phyloP scores from a whole-genome alignment of 2,329 filamentous ascomycete species.

The Hymenoscyphus fraxineus region DNA sequence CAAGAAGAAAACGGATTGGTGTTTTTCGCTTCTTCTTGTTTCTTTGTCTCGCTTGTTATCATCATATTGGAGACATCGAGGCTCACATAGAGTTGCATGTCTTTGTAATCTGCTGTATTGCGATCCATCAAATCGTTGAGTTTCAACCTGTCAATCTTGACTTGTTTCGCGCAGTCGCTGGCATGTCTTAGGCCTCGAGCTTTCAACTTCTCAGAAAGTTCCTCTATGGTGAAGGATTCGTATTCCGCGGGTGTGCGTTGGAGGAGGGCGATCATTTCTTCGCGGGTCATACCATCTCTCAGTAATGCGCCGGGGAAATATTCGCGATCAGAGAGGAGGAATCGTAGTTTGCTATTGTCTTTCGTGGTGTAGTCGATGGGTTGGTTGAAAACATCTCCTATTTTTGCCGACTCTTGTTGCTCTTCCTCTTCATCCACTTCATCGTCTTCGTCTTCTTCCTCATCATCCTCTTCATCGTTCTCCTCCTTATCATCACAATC shows the following conservation, averaged over 20 bases:
- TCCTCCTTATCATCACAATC: not conserved
- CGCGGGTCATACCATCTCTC: not conserved
- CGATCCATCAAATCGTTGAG: conserved; percentile 1
- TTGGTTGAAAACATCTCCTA: not conserved
- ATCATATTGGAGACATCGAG: not conserved
- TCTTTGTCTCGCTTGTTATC: not conserved
- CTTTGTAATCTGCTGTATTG: not conserved
- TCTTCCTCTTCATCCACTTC: not conserved
- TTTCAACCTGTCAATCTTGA: conserved; percentile 2
- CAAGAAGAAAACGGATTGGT: not conserved
- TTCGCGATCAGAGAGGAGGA: not conserved
- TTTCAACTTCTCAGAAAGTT: not conserved
- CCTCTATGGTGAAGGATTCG: not conserved
- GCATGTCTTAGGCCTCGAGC: not conserved
- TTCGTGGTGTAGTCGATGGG: not conserved
- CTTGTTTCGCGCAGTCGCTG: not conserved
- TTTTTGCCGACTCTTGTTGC: not conserved
- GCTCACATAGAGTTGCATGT: not conserved
- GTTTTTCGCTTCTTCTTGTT: not conserved
- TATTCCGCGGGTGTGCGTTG: not conserved
- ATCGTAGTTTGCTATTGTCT: not conserved
- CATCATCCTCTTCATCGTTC: not conserved
- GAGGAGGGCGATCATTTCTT: conserved; percentile 1
- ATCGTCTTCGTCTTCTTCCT: not conserved
- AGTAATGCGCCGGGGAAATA: too few species aligned